phyloP scores from a whole-genome alignment of 192 early-diverging fungal species.

The Ambispora gerdemannii region DNA sequence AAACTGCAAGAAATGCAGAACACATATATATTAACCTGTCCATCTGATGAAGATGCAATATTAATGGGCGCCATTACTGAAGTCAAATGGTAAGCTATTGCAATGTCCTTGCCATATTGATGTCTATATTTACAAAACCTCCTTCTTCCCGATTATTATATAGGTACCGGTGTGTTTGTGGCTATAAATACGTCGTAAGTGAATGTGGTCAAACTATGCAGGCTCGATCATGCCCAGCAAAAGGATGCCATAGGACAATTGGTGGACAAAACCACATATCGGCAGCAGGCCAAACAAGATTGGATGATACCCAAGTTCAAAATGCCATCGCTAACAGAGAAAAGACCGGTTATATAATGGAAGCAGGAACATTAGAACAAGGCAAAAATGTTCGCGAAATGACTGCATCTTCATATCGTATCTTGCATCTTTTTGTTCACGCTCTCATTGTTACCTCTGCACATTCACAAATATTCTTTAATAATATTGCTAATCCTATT shows the following conservation, averaged over 20 bases:
- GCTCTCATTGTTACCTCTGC: conserved; percentile 18
- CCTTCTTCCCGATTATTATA: neutral
- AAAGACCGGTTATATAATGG: conserved; percentile 16
- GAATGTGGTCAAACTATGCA: neutral
- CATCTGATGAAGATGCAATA: conserved; percentile 18
- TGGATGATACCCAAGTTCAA: neutral
- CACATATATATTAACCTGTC: conserved; percentile 4
- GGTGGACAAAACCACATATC: neutral
- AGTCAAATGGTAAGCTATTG: no score
- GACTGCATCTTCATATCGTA: neutral
- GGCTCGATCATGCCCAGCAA: neutral
- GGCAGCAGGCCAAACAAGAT: neutral
- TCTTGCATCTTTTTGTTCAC: conserved; percentile 30
- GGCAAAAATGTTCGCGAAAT: neutral
- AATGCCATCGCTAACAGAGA: neutral
- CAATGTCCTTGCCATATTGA: neutral
- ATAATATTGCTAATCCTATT: neutral
- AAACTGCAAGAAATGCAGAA: conserved; percentile 2
- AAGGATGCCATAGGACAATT: neutral
- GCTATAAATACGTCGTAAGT: neutral
- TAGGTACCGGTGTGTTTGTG: conserved; percentile 27
- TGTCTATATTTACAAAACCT: neutral
- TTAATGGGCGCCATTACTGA: conserved; percentile 12
- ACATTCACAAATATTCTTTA: neutral
- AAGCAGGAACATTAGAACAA: neutral